Evolutionary conservation across 192 early-diverging fungal species (phyloP), one percentile per base, ranked within the genome.

Genomic region (Entomortierella lignicola): DNA sequence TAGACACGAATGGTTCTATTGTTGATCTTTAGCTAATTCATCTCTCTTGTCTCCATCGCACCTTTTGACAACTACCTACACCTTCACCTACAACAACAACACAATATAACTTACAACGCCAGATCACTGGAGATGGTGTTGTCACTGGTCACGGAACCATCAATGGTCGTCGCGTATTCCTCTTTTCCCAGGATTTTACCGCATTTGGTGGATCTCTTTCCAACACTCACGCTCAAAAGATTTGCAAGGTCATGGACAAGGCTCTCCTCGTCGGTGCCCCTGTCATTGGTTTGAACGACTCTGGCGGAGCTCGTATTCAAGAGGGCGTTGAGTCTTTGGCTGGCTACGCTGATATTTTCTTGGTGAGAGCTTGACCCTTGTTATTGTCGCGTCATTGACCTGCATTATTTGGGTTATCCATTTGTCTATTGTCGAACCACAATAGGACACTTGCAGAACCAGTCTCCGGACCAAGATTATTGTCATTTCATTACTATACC

Each of bases 291-390:
- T 81, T 99, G 26, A 96, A 99, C 71, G 97, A 99, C 84, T 97
- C 96, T 60, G 97, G 97, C 50, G 97, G 97, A 69, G 97, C 97
- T 21, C 90, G 97, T 72, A 99, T 99, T 65, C 97, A 99, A 77
- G 97, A 99, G 83, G 97, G 97, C 65, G 97, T 99, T 4, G 96
- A 96, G 63, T 96, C 95, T 29, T 85, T 99, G 44, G 97, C 91
- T 21, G 97, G 97, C 2, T 97, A 97, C 79, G 95, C 95, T 18
- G 96, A 99, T 67, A 99, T 99, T 67, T 99, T 99, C 83, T 92
- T 93, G 80, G 80, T 82, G 69, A 29, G 68, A n/a, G 13, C 20
- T 20, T 34, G 53, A 50, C 7, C 0, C 23, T 63, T 63, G 31
- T 8, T 18, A 13, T 8, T 63, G 5, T n/a, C 34, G 34, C 10